Evolutionary conservation across 2,329 filamentous ascomycete genomes (phyloP), one percentile per base, ranked within the genome.

Genomic region (Monilinia aucupariae): DNA sequence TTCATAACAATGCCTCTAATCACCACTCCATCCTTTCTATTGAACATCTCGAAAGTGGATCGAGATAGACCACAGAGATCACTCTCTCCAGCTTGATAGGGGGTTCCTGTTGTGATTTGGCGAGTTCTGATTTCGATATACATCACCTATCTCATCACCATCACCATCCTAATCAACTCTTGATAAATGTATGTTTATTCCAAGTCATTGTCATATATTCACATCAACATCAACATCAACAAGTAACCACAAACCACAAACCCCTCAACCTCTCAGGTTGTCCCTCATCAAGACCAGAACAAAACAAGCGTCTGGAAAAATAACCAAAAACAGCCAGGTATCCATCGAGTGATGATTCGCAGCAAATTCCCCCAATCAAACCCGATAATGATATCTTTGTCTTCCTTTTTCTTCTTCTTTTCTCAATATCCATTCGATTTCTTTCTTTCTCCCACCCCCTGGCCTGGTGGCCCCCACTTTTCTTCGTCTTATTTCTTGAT

Each of bases 1-100:
- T 37, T 62, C 62, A 64, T 68, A 70, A 69, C 68, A 71, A 71
- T 69, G 69, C 68, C 66, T 65, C 27, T 47, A 20, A 17, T 34
- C 34, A 50, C 41, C 47, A 59, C 27, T 12, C 49, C 30, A 65
- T 53, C 17, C n/a, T 17, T 15, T 30, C 15, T 62, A 63, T 56
- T 58, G 27, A 8, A n/a, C n/a, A 54, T 43, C 25, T 41, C 37
- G 25, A 43, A 43, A 30, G 9, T 2, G 25, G 17, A 13, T 41
- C 8, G 37, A 22, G 63, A 67, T 64, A 66, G 62, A 58, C 67
- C 64, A 70, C 70, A 64, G 68, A 71, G 67, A 56, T 65, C 70
- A 71, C 70, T 68, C 48, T 43, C 61, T 47, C 39, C 59, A 22
- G 50, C 27, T 39, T 13, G 10, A 10, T 15, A 17, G 37, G 15